Evolutionary conservation across 2,329 filamentous ascomycete species (phyloP).

Genomic region (Hymenoscyphus scutula): DNA sequence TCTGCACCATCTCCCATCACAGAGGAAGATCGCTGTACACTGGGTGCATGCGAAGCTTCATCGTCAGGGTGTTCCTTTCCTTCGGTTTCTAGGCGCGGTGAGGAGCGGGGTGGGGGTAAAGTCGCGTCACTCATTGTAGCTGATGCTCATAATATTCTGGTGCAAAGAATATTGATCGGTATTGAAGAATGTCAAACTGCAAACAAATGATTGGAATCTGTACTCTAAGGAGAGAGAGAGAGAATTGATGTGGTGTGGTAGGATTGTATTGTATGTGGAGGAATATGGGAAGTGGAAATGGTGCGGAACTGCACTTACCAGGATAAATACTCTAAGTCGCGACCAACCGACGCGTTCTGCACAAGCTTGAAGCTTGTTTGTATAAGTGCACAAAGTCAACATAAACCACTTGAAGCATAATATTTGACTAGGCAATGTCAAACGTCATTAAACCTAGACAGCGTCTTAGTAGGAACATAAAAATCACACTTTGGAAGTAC

Average conservation of each 20-base stretch:
- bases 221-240: background rate
- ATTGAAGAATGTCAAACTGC: background rate
- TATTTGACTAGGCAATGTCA: background rate
- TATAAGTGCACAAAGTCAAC: conserved; percentile 7
- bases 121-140: conserved; percentile 35
- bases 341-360: conserved; percentile 10
- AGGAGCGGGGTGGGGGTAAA: conserved; percentile 32
- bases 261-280: background rate
- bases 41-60: conserved; percentile 24
- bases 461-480: too few species aligned
- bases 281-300: background rate
- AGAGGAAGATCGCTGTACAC: conserved; percentile 22
- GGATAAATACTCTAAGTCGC: conserved; percentile 3
- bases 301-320: background rate
- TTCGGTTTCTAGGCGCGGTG: conserved; percentile 19
- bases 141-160: conserved; percentile 6
- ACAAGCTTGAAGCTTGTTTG: conserved; percentile 2
- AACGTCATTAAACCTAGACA: background rate
- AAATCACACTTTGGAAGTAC: too few species aligned
- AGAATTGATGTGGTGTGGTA: conserved; percentile 5
- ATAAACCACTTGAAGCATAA: background rate
- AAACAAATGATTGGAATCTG: background rate
- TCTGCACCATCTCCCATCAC: conserved; percentile 26
- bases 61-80: conserved; percentile 19
- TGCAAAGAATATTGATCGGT: background rate